Conservation (phyloP, 2,329 filamentous ascomycete species). For the Trichophyton benhamiae region DNA sequence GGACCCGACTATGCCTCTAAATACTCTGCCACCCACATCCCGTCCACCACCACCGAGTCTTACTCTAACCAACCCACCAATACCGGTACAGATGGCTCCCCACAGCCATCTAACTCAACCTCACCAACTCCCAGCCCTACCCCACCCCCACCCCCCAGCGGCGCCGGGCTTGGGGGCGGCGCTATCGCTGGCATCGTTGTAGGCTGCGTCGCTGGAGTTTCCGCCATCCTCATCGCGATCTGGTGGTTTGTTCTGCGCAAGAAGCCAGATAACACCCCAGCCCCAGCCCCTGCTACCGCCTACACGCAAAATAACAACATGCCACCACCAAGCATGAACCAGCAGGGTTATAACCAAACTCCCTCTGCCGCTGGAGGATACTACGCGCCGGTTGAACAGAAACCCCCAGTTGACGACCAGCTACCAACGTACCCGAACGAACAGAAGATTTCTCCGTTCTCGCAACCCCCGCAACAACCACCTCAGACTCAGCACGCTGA, state of each 20-base stretch:
- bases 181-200: constrained; percentile 15
- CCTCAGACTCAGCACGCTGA: constrained; percentile 5
- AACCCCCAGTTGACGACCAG: constrained; percentile 5
- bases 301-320: constrained; percentile 1
- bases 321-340: neutral
- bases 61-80: neutral
- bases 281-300: neutral
- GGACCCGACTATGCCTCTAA: constrained; percentile 10
- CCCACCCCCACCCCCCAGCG: neutral
- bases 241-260: constrained; percentile 12
- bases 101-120: neutral
- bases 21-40: neutral
- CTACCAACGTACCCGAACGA: constrained; percentile 8
- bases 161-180: constrained; percentile 8
- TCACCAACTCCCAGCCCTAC: neutral
- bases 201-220: constrained; percentile 12
- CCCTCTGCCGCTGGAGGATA: constrained; percentile 9
- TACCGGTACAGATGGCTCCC: neutral
- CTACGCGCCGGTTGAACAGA: constrained; percentile 10
- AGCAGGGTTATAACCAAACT: neutral
- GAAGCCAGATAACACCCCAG: constrained; percentile 5
- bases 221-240: constrained; percentile 8
- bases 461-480: neutral
- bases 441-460: constrained; percentile 3
- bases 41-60: neutral